These are phyloP conservation scores for Diversispora epigaea DNA, from an alignment of 192 early-diverging fungal species.

Conservation along the genomic window DNA sequence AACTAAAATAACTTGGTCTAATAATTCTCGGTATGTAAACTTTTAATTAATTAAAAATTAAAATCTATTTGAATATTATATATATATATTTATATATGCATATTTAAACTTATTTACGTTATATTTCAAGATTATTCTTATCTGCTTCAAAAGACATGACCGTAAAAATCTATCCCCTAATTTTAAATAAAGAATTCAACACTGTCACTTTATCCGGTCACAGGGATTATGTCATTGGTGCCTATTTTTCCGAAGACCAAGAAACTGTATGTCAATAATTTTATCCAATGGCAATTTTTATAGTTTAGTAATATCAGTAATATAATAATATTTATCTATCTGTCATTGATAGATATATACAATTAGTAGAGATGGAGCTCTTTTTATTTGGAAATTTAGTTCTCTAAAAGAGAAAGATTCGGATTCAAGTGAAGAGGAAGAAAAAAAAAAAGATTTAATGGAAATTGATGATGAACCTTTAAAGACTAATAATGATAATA, in stretches of 20 bases:
- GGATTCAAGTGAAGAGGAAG: constrained; percentile 48
- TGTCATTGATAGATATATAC: constrained; percentile 63
- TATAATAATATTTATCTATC: not conserved
- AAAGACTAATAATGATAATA: too few relatives aligned
- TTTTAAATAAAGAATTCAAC: constrained; percentile 70
- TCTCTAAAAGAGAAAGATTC: constrained; percentile 31
- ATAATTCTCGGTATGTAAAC: constrained; percentile 67
- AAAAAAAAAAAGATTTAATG: constrained; percentile 60
- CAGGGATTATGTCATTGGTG: constrained; percentile 75
- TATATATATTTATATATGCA: too few relatives aligned
- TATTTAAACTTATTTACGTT: not conserved
- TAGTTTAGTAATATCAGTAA: not conserved
- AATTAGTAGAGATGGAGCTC: constrained; percentile 83
- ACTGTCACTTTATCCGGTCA: constrained; percentile 83
- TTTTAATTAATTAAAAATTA: not conserved
- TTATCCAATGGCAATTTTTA: not conserved
- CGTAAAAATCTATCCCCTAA: constrained; percentile 65
- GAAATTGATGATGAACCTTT: constrained; percentile 43
- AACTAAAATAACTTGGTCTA: constrained; percentile 78
- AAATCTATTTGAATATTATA: not conserved
- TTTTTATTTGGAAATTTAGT: constrained; percentile 74
- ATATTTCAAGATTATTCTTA: constrained; percentile 46
- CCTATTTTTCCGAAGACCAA: constrained; percentile 74
- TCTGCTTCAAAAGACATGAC: constrained; percentile 82
- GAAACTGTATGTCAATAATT: constrained; percentile 38